Conservation (phyloP, 2,329 filamentous ascomycete species). For the Fusarium sp. region DNA sequence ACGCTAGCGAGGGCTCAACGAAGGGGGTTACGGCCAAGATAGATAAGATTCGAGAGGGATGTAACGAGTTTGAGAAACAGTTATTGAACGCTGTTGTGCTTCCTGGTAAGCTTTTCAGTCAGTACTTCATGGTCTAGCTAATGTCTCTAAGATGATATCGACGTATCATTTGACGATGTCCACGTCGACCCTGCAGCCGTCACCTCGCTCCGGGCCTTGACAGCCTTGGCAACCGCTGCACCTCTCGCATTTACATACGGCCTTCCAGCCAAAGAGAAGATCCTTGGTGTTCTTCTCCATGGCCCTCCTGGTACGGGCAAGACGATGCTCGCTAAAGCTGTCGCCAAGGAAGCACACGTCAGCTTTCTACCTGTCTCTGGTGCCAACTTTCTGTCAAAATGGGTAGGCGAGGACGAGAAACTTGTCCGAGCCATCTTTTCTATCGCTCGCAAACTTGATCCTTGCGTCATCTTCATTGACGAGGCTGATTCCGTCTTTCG, state of each 20-base stretch:
- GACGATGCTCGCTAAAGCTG: neutral
- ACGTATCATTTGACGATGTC: neutral
- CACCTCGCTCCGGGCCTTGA: neutral
- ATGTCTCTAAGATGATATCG: neutral
- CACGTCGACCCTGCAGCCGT: neutral
- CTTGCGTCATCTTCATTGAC: conserved; percentile 12
- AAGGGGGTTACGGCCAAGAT: neutral
- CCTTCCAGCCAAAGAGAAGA: neutral
- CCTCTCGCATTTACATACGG: neutral
- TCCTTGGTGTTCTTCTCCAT: neutral
- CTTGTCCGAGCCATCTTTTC: neutral
- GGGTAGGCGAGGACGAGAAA: conserved; percentile 3
- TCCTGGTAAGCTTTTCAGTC: neutral
- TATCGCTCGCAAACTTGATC: neutral
- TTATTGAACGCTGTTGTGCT: neutral
- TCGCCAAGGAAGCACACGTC: neutral
- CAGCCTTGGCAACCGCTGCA: neutral
- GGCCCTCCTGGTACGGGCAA: neutral
- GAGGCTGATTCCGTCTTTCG: conserved; percentile 2
- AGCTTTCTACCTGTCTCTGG: neutral
- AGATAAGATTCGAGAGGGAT: neutral
- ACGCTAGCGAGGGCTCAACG: neutral
- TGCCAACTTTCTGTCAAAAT: neutral
- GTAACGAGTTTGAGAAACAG: neutral
- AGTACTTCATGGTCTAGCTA: neutral